Evolutionary conservation across 768 basidiomycete genomes (phyloP).

Genomic region (Boletus tomentosulus): DNA sequence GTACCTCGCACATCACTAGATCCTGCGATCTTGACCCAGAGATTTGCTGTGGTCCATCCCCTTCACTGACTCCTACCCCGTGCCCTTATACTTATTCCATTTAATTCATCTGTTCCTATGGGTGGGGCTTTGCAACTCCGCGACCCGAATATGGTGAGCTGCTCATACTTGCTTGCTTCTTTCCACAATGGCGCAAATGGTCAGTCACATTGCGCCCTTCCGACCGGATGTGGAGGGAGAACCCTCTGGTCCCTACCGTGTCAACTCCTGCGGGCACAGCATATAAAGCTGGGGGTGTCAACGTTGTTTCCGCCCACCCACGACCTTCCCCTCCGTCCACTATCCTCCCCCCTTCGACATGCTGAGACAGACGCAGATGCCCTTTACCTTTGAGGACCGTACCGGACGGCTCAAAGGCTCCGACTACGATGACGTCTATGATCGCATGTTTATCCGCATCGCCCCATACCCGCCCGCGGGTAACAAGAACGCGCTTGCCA

Average conservation of each 20-base stretch:
- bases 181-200: conserved; percentile 22
- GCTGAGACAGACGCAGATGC: conserved; percentile 33
- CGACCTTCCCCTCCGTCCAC: background rate
- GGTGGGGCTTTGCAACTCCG: conserved; percentile 25
- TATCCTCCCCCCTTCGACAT: conserved; percentile 9
- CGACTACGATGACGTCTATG: conserved; percentile 78
- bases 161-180: conserved; percentile 23
- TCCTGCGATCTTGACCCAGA: background rate
- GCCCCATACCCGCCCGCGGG: conserved; percentile 41
- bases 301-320: background rate
- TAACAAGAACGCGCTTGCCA: conserved; percentile 39
- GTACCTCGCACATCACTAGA: conserved; percentile 8
- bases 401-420: conserved; percentile 50
- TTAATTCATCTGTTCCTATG: background rate
- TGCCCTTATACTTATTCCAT: conserved; percentile 1
- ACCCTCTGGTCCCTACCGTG: conserved; percentile 16
- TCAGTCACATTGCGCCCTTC: conserved; percentile 22
- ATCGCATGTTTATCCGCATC: conserved; percentile 67
- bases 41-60: conserved; percentile 3
- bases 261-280: conserved; percentile 18
- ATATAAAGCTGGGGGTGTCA: conserved; percentile 17
- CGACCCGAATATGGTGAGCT: conserved; percentile 26
- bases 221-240: conserved; percentile 16
- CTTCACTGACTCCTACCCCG: background rate
- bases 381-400: conserved; percentile 65